A percentile compares a stretch with the other conserved stretches of the same genome.
These are phyloP conservation scores for Euphorbia peplus DNA, from an alignment of 345 rosid species.

Conservation along the genomic window DNA sequence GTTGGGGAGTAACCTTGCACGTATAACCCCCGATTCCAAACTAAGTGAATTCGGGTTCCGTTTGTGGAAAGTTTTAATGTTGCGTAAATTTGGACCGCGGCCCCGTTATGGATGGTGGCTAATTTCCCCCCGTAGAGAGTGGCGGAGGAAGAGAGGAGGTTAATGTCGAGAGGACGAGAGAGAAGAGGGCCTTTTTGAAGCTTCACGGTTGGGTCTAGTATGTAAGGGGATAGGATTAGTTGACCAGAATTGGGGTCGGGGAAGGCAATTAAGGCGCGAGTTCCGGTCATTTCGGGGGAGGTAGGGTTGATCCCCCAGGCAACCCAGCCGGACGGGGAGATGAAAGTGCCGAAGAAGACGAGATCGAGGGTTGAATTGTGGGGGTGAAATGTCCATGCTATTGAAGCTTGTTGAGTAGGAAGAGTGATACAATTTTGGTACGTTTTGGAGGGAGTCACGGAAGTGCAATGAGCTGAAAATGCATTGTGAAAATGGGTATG, in stretches of 20 bases:
- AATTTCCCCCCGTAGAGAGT: slow-evolving; percentile 77
- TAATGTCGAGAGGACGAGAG: slow-evolving; percentile 75
- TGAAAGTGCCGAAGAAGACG: slow-evolving; percentile 84
- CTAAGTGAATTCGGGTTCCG: slow-evolving; percentile 63
- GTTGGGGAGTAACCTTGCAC: slow-evolving; percentile 98
- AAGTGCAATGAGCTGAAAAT: slow-evolving; percentile 54
- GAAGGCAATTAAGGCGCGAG: slow-evolving; percentile 74
- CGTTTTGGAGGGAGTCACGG: slow-evolving; percentile 47
- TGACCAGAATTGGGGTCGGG: slow-evolving; percentile 90
- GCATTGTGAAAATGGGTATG: slow-evolving; percentile 23
- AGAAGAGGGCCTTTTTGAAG: slow-evolving; percentile 80
- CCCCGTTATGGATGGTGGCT: slow-evolving; percentile 84
- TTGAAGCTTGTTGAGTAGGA: slow-evolving; percentile 90
- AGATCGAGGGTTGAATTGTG: slow-evolving; percentile 77
- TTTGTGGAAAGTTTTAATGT: slow-evolving; percentile 56
- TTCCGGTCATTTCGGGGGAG: slow-evolving; percentile 78
- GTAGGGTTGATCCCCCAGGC: slow-evolving; percentile 84
- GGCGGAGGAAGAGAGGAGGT: slow-evolving; percentile 73
- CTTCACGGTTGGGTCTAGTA: slow-evolving; percentile 75
- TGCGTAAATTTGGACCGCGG: slow-evolving; percentile 71
- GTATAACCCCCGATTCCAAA: slow-evolving; percentile 96
- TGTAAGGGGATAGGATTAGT: slow-evolving; percentile 66
- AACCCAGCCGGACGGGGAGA: slow-evolving; percentile 97
- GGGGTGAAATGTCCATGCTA: slow-evolving; percentile 90
- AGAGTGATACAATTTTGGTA: slow-evolving; percentile 74